phyloP scores from a whole-genome alignment of 2,329 filamentous ascomycete genomes.

The Truncatella angustata region DNA sequence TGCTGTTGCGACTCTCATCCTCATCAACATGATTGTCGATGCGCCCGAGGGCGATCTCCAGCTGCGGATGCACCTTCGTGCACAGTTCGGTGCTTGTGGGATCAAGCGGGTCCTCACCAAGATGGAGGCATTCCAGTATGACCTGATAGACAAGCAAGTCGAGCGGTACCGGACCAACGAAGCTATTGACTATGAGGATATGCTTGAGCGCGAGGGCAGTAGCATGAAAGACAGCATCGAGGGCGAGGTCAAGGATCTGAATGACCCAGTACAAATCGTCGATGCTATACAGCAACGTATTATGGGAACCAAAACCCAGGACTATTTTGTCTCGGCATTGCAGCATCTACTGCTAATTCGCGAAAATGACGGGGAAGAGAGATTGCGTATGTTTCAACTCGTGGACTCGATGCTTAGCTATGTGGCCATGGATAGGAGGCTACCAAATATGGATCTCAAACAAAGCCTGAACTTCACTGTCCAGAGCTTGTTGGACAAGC shows the following conservation, averaged over 20 bases:
- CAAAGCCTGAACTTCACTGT: constrained; percentile 97
- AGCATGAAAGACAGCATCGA: constrained; percentile 88
- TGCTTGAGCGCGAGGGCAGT: constrained; percentile 86
- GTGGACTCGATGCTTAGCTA: constrained; percentile 99
- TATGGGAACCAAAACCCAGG: constrained; percentile 78
- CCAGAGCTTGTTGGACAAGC: constrained; percentile 88
- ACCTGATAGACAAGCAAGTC: constrained; percentile 97
- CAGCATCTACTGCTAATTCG: constrained; percentile 93
- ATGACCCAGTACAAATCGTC: constrained; percentile 87
- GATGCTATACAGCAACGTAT: constrained; percentile 89
- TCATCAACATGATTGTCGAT: constrained; percentile 96
- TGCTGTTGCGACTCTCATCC: constrained; percentile 86
- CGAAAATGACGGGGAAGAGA: constrained; percentile 88
- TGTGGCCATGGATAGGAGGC: constrained; percentile 92
- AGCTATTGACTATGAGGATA: constrained; percentile 96
- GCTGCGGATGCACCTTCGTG: constrained; percentile 87
- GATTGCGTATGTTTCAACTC: constrained; percentile 92
- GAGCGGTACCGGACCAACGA: constrained; percentile 92
- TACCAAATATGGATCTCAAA: constrained; percentile 97
- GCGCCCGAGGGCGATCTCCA: constrained; percentile 86
- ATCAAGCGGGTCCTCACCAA: constrained; percentile 92
- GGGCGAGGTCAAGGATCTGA: constrained; percentile 85
- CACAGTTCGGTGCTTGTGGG: constrained; percentile 93
- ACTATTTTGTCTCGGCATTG: constrained; percentile 93
- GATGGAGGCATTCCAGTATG: constrained; percentile 98